A percentile compares a stretch with the other conserved stretches of the same genome.
These are phyloP conservation scores for Sclerotinia borealis DNA, from an alignment of 2,329 filamentous ascomycete species.

Conservation along the genomic window DNA sequence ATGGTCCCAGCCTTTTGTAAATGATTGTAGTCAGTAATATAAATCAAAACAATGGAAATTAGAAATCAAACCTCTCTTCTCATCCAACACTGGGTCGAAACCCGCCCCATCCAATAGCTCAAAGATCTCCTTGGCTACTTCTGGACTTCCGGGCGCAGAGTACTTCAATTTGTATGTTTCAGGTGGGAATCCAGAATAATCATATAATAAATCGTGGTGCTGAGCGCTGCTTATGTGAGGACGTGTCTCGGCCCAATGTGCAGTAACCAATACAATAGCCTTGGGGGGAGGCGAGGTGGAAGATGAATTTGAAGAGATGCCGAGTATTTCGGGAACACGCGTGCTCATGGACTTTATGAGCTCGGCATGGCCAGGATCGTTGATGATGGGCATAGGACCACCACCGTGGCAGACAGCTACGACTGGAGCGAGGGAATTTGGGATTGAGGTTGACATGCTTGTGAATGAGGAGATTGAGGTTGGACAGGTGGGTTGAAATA, in stretches of 20 bases:
- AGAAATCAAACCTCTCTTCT: conserved; percentile 19
- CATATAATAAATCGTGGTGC: conserved; percentile 46
- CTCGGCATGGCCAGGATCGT: conserved; percentile 45
- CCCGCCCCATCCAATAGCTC: conserved; percentile 43
- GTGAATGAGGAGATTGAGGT: not conserved
- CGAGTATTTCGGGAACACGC: conserved; percentile 49
- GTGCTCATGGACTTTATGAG: conserved; percentile 48
- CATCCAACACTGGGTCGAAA: conserved; percentile 22
- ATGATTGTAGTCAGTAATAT: not conserved
- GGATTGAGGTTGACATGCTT: not conserved
- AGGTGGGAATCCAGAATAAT: conserved; percentile 54
- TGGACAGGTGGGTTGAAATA: not conserved
- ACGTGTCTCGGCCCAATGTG: conserved; percentile 61
- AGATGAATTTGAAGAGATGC: conserved; percentile 45
- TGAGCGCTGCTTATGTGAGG: conserved; percentile 47
- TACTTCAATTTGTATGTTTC: conserved; percentile 52
- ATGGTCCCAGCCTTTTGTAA: conserved; percentile 43
- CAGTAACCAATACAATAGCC: conserved; percentile 70
- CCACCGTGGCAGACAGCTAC: conserved; percentile 26
- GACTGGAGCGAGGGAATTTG: conserved; percentile 14
- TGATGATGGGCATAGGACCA: conserved; percentile 52
- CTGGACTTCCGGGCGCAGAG: conserved; percentile 48
- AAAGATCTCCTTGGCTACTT: conserved; percentile 44
- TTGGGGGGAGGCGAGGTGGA: conserved; percentile 43
- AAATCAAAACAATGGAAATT: not conserved